Evolutionary conservation across 2,329 filamentous ascomycete species (phyloP).

Genomic region (Thermoascus crustaceus): DNA sequence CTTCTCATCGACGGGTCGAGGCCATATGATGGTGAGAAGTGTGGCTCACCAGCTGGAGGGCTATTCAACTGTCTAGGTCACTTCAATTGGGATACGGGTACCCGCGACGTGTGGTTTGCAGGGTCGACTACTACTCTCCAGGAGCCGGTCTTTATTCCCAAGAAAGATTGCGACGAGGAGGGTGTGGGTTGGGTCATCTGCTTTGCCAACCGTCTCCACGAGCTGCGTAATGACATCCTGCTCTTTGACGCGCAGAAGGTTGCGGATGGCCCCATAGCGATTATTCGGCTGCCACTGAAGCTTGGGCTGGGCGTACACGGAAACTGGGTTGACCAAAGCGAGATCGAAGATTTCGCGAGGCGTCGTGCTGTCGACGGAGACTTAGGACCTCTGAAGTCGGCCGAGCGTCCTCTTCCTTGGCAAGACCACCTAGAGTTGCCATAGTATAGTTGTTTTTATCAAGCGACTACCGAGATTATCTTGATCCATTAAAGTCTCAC

Average conservation of each 20-base stretch:
- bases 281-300: slow-evolving; percentile 26
- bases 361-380: not conserved
- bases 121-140: slow-evolving; percentile 21
- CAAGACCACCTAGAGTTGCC: not conserved
- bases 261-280: slow-evolving; percentile 19
- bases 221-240: slow-evolving; percentile 26
- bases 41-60: slow-evolving; percentile 15
- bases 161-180: slow-evolving; percentile 15
- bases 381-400: not conserved
- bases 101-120: slow-evolving; percentile 18
- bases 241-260: slow-evolving; percentile 26
- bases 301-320: slow-evolving; percentile 27
- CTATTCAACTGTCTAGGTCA: slow-evolving; percentile 14
- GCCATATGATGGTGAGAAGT: slow-evolving; percentile 21
- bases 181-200: slow-evolving; percentile 26
- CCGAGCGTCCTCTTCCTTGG: not conserved
- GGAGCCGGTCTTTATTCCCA: slow-evolving; percentile 23
- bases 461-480: not conserved
- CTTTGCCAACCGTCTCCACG: slow-evolving; percentile 32
- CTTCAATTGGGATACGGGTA: slow-evolving; percentile 14
- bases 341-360: not conserved
- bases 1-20: slow-evolving; percentile 18
- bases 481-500: not conserved
- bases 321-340: slow-evolving; percentile 15
- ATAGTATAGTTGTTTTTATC: not conserved